Evolutionary conservation across 208 protist species (phyloP).

Genomic region (Trypanosoma rangeli): DNA sequence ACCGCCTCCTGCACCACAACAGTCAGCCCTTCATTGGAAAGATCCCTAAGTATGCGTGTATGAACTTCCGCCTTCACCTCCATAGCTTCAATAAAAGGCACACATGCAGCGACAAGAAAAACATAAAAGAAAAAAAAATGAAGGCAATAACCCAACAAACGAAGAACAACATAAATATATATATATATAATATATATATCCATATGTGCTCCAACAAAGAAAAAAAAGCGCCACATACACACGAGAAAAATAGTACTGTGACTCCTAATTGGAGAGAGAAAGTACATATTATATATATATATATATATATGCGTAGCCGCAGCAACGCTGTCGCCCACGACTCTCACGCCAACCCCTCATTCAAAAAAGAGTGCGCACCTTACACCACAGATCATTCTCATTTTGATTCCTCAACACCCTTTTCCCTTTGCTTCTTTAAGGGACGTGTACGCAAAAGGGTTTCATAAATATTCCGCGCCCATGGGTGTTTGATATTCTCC

Average conservation of each 20-base stretch:
- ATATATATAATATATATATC: background rate
- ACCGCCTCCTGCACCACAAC: conserved; percentile 9
- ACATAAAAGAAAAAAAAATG: conserved; percentile 33
- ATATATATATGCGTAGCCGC: background rate
- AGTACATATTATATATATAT: background rate
- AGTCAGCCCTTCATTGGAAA: conserved; percentile 8
- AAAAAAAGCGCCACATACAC: too few species aligned
- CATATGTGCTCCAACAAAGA: too few species aligned
- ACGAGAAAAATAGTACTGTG: too few species aligned
- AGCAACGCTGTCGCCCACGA: background rate
- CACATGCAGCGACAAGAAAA: background rate
- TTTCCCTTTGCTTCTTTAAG: background rate
- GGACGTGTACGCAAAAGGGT: conserved; percentile 43
- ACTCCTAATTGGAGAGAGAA: too few species aligned
- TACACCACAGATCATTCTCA: background rate
- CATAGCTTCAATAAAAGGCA: background rate
- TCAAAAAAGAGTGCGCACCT: background rate
- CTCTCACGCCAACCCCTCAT: background rate
- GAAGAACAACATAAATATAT: background rate
- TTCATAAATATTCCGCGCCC: conserved; percentile 72
- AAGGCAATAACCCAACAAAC: conserved; percentile 3
- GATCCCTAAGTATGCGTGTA: conserved; percentile 4
- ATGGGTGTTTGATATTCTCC: conserved; percentile 72
- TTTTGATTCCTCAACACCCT: background rate
- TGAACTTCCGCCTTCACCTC: conserved; percentile 8